These are phyloP conservation scores for Chlamydomonas reinhardtii DNA, from an alignment of 163 green algal species.

Conservation along the genomic window DNA sequence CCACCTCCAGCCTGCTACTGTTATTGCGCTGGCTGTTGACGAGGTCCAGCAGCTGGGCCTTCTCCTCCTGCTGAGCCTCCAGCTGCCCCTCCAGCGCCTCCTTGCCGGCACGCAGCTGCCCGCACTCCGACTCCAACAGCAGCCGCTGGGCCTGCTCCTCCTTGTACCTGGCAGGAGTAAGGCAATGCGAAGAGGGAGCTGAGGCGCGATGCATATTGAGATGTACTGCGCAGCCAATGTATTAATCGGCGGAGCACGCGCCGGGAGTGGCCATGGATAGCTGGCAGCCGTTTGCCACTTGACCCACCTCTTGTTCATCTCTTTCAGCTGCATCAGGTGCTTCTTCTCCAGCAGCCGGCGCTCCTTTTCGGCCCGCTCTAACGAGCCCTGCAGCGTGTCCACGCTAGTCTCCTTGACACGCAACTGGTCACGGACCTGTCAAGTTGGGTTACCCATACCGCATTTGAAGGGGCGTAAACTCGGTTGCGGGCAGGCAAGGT, in stretches of 20 bases:
- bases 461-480: no score
- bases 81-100: slow-evolving; percentile 14
- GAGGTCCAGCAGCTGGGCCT: slow-evolving; percentile 53
- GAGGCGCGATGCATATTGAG: no score
- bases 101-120: slow-evolving; percentile 12
- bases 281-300: no score
- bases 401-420: slow-evolving; percentile 6
- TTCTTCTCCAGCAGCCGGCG: slow-evolving; percentile 36
- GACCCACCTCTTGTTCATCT: slow-evolving; percentile 37
- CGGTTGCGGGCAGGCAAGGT: no score
- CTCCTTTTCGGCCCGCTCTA: slow-evolving; percentile 28
- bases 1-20: slow-evolving; percentile 34
- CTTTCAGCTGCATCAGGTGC: slow-evolving; percentile 46
- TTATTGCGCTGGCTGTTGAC: slow-evolving; percentile 59
- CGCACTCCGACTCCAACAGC: slow-evolving; percentile 7
- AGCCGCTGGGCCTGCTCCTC: slow-evolving; percentile 38
- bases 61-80: slow-evolving; percentile 55
- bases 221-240: no score
- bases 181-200: background rate
- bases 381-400: slow-evolving; percentile 4
- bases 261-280: no score
- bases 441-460: background rate
- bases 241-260: no score
- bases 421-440: slow-evolving; percentile 27
- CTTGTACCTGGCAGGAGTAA: slow-evolving; percentile 20